A percentile compares a stretch with the other conserved stretches of the same genome.
phyloP scores from a whole-genome alignment of 2,329 filamentous ascomycete species.

The Botrytis galanthina region DNA sequence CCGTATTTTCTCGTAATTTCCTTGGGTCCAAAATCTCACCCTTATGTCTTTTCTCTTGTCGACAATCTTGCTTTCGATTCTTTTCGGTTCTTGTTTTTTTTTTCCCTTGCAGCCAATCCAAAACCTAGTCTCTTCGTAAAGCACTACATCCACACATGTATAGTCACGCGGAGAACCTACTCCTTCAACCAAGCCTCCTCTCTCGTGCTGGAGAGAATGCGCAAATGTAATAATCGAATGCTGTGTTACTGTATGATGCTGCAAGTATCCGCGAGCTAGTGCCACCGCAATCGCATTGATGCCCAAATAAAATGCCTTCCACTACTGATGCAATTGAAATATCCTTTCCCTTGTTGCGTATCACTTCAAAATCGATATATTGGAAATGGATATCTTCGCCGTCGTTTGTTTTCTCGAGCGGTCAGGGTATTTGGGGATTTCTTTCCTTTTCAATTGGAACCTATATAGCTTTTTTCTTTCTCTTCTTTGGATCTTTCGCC shows the following conservation, averaged over 20 bases:
- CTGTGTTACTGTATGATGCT: slow-evolving; percentile 31
- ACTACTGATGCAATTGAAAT: slow-evolving; percentile 19
- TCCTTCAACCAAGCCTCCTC: slow-evolving; percentile 16
- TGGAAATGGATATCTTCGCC: slow-evolving; percentile 21
- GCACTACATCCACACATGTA: slow-evolving; percentile 18
- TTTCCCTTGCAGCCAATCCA: slow-evolving; percentile 5
- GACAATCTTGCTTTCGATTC: slow-evolving; percentile 12
- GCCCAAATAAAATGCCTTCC: slow-evolving; percentile 29
- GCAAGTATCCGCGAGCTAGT: slow-evolving; percentile 34
- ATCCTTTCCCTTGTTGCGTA: slow-evolving; percentile 20
- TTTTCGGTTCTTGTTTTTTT: not conserved
- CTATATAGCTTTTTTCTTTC: slow-evolving; percentile 1
- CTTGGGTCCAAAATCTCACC: slow-evolving; percentile 12
- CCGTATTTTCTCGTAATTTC: slow-evolving; percentile 17
- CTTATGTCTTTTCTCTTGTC: not conserved
- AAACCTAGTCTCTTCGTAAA: slow-evolving; percentile 17
- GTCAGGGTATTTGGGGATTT: slow-evolving; percentile 8
- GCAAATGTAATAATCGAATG: slow-evolving; percentile 27
- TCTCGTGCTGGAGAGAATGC: slow-evolving; percentile 13
- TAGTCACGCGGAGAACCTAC: slow-evolving; percentile 22
- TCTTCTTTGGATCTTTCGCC: not conserved
- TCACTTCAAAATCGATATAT: slow-evolving; percentile 23
- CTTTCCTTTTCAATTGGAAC: slow-evolving; percentile 1
- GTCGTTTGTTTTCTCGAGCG: slow-evolving; percentile 13
- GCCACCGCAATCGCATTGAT: slow-evolving; percentile 35